Evolutionary conservation across 345 rosid species (phyloP).

Genomic region (Corymbia maculata): DNA sequence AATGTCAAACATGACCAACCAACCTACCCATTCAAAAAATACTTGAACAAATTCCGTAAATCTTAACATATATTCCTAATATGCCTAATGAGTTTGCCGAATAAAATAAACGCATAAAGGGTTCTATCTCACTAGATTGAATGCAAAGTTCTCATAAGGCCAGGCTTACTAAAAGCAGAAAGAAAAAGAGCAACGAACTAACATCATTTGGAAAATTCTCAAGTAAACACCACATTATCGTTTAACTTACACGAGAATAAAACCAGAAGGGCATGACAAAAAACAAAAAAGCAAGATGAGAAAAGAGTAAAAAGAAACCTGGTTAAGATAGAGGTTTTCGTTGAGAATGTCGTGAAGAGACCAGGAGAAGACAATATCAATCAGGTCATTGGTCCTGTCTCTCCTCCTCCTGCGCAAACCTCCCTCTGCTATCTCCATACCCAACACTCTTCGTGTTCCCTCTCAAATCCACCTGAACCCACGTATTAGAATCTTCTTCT

Average conservation of each 20-base stretch:
- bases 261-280: background rate
- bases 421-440: background rate
- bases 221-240: background rate
- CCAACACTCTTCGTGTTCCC: background rate
- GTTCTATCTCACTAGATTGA: background rate
- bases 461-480: background rate
- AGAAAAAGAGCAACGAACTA: background rate
- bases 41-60: background rate
- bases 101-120: background rate
- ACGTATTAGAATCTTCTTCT: background rate
- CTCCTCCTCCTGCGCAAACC: background rate
- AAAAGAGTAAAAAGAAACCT: slow-evolving; percentile 3
- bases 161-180: background rate
- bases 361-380: slow-evolving; percentile 19
- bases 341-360: slow-evolving; percentile 22
- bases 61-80: background rate
- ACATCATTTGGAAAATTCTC: background rate
- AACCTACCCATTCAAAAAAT: background rate
- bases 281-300: background rate
- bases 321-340: slow-evolving; percentile 10
- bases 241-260: background rate
- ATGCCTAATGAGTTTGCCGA: background rate
- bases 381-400: background rate
- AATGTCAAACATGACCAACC: background rate
- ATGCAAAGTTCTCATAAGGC: background rate